phyloP scores from a whole-genome alignment of 2,329 filamentous ascomycete genomes.

The Tolypocladium inflatum region DNA sequence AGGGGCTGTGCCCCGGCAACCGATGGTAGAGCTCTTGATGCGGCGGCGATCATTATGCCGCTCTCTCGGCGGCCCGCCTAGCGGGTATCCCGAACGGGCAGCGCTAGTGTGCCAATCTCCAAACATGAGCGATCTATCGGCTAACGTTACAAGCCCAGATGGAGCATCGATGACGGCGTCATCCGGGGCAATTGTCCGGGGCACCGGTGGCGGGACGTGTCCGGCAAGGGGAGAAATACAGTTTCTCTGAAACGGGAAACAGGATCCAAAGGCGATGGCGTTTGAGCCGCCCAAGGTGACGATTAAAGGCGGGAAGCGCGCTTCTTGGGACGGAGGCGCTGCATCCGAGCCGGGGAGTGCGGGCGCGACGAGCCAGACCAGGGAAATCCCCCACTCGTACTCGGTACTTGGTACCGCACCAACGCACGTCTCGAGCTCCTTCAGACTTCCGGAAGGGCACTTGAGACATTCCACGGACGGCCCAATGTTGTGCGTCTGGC shows the following conservation, averaged over 20 bases:
- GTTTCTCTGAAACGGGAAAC: neutral
- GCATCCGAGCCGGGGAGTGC: neutral
- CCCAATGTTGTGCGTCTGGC: neutral
- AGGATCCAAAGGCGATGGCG: neutral
- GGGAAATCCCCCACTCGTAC: neutral
- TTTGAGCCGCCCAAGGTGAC: neutral
- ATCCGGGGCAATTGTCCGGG: too few species aligned
- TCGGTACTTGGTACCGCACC: too few species aligned
- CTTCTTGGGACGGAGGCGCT: neutral
- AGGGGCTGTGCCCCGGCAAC: too few species aligned
- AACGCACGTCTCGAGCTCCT: neutral
- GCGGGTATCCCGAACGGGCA: neutral
- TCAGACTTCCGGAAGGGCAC: neutral
- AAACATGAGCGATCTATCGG: neutral
- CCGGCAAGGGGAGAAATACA: too few species aligned
- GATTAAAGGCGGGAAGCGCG: neutral
- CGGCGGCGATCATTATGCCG: neutral
- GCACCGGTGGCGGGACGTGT: neutral
- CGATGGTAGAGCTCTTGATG: neutral
- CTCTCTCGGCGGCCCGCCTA: neutral
- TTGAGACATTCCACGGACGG: neutral
- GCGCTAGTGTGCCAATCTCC: neutral
- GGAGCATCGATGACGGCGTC: neutral
- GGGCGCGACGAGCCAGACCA: neutral
- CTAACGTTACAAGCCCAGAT: neutral